phyloP scores from a whole-genome alignment of 108 stramenopile species.

The Chaetoceros tenuissimus region DNA sequence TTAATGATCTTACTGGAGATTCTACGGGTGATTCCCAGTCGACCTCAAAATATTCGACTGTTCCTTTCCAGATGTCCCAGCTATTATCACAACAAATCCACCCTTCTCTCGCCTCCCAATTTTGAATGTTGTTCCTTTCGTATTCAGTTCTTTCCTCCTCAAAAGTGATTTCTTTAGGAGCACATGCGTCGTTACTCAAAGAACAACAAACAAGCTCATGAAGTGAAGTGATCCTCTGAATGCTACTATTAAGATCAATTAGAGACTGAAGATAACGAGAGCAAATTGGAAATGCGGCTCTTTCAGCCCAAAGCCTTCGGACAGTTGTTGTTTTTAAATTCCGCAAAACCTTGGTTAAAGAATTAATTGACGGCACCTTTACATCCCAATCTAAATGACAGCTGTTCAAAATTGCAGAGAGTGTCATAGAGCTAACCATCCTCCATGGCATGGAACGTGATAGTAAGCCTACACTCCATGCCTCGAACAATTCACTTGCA shows the following conservation, averaged over 20 bases:
- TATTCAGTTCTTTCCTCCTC: not conserved
- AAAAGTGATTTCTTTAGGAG: conserved; percentile 19
- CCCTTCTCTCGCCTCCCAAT: conserved; percentile 61
- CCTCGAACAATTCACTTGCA: conserved; percentile 76
- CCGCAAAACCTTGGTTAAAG: too few species aligned
- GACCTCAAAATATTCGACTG: conserved; percentile 41
- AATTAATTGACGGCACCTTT: too few species aligned
- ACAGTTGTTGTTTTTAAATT: too few species aligned
- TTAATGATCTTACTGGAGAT: conserved; percentile 55
- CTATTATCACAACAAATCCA: conserved; percentile 55
- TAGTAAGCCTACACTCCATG: conserved; percentile 73
- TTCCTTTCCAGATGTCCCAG: conserved; percentile 68
- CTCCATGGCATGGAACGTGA: conserved; percentile 76
- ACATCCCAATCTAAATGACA: too few species aligned
- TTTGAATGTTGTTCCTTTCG: not conserved
- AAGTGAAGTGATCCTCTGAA: conserved; percentile 19
- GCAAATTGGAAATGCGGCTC: conserved; percentile 74
- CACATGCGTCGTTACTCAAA: conserved; percentile 53
- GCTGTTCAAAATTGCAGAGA: conserved; percentile 62
- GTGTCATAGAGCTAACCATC: conserved; percentile 69
- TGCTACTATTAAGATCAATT: conserved; percentile 63
- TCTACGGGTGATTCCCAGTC: conserved; percentile 62
- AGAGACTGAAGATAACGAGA: conserved; percentile 74
- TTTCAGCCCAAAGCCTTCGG: conserved; percentile 73
- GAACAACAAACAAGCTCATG: not conserved